A percentile compares a stretch with the other conserved stretches of the same genome.
Evolutionary conservation across 495 filamentous ascomycete genomes (phyloP).

Genomic region (Penicillium alfredii): DNA sequence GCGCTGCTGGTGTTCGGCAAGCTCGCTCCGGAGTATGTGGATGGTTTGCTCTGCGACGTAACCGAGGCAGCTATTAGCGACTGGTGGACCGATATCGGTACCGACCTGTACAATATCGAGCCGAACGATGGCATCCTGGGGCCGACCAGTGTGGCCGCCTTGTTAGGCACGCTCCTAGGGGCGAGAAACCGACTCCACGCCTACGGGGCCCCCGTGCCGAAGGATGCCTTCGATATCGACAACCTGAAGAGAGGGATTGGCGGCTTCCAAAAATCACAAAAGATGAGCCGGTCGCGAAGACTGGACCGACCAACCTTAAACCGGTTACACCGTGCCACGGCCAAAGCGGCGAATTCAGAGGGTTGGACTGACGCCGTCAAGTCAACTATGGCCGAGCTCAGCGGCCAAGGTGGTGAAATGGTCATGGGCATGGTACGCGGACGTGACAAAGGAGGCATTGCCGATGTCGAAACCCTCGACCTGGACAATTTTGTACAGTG

Average conservation of each 20-base stretch:
- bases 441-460: constrained; percentile 80
- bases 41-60: constrained; percentile 87
- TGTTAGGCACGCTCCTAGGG: constrained; percentile 83
- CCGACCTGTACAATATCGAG: constrained; percentile 83
- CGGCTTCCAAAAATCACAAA: constrained; percentile 84
- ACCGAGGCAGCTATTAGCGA: constrained; percentile 86
- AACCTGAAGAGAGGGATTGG: constrained; percentile 75
- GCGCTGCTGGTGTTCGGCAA: constrained; percentile 86
- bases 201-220: constrained; percentile 75
- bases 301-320: constrained; percentile 80
- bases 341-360: constrained; percentile 80
- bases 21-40: constrained; percentile 80
- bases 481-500: constrained; percentile 76
- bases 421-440: constrained; percentile 90
- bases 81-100: constrained; percentile 95
- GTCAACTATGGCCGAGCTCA: constrained; percentile 87
- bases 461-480: constrained; percentile 85
- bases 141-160: constrained; percentile 82
- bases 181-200: constrained; percentile 81
- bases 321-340: constrained; percentile 71
- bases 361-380: constrained; percentile 86
- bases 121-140: constrained; percentile 88
- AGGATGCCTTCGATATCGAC: constrained; percentile 86
- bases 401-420: constrained; percentile 92
- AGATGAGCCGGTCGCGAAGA: constrained; percentile 66